Evolutionary conservation across 768 basidiomycete species (phyloP).

Genomic region (Collybiopsis confluens): DNA sequence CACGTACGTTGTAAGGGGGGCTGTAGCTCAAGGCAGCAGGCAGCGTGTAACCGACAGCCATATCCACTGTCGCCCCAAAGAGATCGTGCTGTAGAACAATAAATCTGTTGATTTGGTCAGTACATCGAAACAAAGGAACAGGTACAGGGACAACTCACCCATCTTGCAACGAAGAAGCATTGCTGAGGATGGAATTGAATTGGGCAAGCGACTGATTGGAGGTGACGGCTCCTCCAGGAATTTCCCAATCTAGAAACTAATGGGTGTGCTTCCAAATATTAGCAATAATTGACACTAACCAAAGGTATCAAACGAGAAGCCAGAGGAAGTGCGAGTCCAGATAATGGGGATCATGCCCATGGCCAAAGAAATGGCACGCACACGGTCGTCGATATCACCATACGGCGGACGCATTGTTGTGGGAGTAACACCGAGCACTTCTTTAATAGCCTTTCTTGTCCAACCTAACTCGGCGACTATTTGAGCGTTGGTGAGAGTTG

Average conservation of each 20-base stretch:
- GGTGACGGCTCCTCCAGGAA: slow-evolving; percentile 68
- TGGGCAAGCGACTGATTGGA: slow-evolving; percentile 62
- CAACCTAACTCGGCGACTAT: slow-evolving; percentile 93
- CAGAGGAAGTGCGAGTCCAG: slow-evolving; percentile 69
- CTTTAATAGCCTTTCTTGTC: slow-evolving; percentile 82
- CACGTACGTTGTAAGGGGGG: slow-evolving; percentile 59
- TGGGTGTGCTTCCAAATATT: background rate
- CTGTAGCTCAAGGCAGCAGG: slow-evolving; percentile 65
- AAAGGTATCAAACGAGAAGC: slow-evolving; percentile 64
- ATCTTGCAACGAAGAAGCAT: slow-evolving; percentile 55
- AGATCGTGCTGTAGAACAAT: slow-evolving; percentile 89
- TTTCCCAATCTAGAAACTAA: slow-evolving; percentile 70
- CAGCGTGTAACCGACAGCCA: slow-evolving; percentile 85
- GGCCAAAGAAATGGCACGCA: slow-evolving; percentile 82
- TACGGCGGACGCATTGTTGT: slow-evolving; percentile 78
- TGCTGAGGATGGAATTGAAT: slow-evolving; percentile 71
- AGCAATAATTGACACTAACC: slow-evolving; percentile 33
- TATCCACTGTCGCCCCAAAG: slow-evolving; percentile 79
- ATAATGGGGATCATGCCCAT: slow-evolving; percentile 92
- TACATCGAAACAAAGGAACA: background rate
- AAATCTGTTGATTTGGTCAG: slow-evolving; percentile 47
- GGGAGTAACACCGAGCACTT: slow-evolving; percentile 70
- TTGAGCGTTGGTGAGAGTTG: slow-evolving; percentile 71
- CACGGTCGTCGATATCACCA: slow-evolving; percentile 90
- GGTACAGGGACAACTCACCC: slow-evolving; percentile 38